Conservation (phyloP, 495 filamentous ascomycete species). For the Tuber microsphaerosporum region DNA sequence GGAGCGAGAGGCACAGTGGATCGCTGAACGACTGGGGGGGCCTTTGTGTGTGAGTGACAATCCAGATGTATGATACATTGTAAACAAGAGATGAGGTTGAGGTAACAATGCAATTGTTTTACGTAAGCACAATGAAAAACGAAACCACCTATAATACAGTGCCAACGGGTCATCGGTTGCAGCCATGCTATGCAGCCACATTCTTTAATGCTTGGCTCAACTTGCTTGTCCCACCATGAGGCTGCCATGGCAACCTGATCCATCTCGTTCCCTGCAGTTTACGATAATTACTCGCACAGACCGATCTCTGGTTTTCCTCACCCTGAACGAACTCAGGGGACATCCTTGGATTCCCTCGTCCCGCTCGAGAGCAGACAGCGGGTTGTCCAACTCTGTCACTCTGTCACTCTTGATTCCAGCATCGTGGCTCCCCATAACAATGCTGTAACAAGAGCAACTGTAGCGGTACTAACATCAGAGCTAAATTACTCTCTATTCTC, state of each 20-base stretch:
- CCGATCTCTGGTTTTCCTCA: background rate
- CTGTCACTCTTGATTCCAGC: background rate
- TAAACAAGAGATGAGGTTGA: background rate
- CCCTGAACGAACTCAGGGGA: background rate
- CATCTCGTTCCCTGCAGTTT: background rate
- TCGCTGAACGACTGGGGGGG: background rate
- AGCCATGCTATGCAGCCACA: background rate
- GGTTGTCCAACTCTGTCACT: background rate
- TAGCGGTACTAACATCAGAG: background rate
- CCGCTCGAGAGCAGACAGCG: background rate
- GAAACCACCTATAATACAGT: no score
- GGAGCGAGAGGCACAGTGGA: background rate
- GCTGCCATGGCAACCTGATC: background rate
- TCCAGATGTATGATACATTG: background rate
- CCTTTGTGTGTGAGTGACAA: background rate
- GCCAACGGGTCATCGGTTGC: no score
- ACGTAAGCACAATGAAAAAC: background rate
- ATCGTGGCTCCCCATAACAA: no score
- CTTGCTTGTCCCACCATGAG: background rate
- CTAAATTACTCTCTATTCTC: background rate
- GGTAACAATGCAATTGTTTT: conserved; percentile 31
- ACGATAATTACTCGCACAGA: background rate
- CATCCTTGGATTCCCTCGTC: background rate
- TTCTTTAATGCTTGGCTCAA: background rate
- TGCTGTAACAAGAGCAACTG: background rate